Conservation (phyloP, 768 basidiomycete genomes). For the Lactarius sanguifluus region DNA sequence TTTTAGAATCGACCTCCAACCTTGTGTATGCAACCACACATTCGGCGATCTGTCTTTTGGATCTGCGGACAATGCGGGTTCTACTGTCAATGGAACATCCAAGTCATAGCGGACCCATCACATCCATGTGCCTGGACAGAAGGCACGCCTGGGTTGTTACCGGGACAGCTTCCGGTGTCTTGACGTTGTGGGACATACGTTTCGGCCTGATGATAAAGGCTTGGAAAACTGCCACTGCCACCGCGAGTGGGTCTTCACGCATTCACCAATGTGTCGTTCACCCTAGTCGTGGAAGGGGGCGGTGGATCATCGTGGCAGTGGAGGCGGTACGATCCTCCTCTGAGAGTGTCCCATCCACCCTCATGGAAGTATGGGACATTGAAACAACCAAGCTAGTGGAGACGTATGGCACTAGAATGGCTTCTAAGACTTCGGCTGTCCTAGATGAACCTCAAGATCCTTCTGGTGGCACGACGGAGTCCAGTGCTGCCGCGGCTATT, state of each 20-base stretch:
- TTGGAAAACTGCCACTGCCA: slow-evolving; percentile 72
- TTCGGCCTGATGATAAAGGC: slow-evolving; percentile 87
- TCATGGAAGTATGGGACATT: slow-evolving; percentile 92
- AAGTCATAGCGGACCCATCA: slow-evolving; percentile 82
- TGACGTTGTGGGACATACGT: slow-evolving; percentile 93
- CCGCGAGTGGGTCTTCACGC: slow-evolving; percentile 51
- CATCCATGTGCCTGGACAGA: slow-evolving; percentile 78
- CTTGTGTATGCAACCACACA: slow-evolving; percentile 86
- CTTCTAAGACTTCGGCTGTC: slow-evolving; percentile 46
- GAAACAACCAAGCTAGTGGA: slow-evolving; percentile 80
- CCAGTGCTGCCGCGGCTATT: slow-evolving; percentile 69
- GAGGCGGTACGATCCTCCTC: slow-evolving; percentile 46
- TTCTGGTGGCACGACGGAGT: slow-evolving; percentile 55
- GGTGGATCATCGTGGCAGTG: slow-evolving; percentile 86
- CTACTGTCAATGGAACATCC: slow-evolving; percentile 81
- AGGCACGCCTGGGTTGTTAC: slow-evolving; percentile 86
- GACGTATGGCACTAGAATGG: slow-evolving; percentile 62
- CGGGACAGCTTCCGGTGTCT: slow-evolving; percentile 80
- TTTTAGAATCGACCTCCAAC: slow-evolving; percentile 69
- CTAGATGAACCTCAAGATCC: slow-evolving; percentile 54
- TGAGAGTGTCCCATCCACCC: slow-evolving; percentile 38
- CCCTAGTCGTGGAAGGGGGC: slow-evolving; percentile 82
- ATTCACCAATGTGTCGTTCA: slow-evolving; percentile 80
- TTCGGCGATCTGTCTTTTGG: slow-evolving; percentile 70
- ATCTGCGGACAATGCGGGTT: slow-evolving; percentile 81